Base-by-base conservation (phyloP, 2,329 filamentous ascomycete species). In the Penicillium sp. region DNA sequence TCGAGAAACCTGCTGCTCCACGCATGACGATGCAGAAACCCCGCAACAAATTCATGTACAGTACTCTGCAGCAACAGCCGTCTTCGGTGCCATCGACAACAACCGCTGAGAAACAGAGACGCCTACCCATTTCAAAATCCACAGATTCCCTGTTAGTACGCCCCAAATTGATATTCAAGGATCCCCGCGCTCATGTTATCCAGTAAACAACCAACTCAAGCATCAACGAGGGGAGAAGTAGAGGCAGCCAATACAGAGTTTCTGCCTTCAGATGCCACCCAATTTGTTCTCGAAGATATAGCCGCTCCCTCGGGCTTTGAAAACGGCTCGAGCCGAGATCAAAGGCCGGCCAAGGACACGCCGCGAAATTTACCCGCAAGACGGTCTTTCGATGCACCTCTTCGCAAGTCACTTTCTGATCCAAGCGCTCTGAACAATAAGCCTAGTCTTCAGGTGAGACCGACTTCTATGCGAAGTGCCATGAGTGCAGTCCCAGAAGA, bases 21-120 rank as follows among this genome's bases (percentile, higher is more conserved):
- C 33, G 48, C 33, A 76, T 74, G 49, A 75, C 76, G 8, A 50
- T 50, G 24, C 48, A 50, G 24, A 50, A 19, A 24, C 19, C 49
- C 27, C 73, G 77, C 14, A 74, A 65, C n/a, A 79, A 79, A 55
- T 55, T 80, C 29, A 75, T 79, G 71, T 79, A 78, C 58, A 68
- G 67, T 52, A 74, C 73, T 22, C 59, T 77, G 35, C 58, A 77
- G 22, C 48, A 50, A 39, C 48, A 37, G n/a, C 19, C 22, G n/a
- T 42, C 48, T 39, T 35, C 46, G 7, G 46, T 11, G 21, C 21
- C 24, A 39, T 19, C 48, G 13, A 9, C 31, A 19, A 50, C 9
- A 31, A 2, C 19, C 19, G 6, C 27, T 5, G 46, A 48, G 27
- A 48, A 48, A 8, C 46, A 9, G n/a, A 50, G 7, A 21, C 39